Evolutionary conservation across 805 yeast genomes (phyloP), one percentile per base, ranked within the genome.

Genomic region (Scheffersomyces coipomensis): DNA sequence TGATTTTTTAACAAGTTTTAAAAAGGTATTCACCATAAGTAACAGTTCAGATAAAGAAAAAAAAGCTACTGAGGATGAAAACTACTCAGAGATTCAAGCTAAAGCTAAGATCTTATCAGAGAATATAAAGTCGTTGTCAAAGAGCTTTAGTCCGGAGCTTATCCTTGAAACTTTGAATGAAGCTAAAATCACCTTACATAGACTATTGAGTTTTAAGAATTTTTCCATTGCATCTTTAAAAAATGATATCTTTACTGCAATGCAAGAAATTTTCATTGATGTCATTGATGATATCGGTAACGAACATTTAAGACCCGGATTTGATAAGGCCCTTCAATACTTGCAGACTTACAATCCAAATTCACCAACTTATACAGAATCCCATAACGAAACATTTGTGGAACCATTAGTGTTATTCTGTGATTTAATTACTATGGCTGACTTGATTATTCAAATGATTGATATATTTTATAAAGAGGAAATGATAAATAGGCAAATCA

Each of bases 361-460:
- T 19, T 62, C 64, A 17, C 30, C 60, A 13, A 55, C 62, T 5
- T 45, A 62, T 27, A 59, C 66, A 23, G 64, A 64, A 5, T 27
- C 35, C 12, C 43, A 43, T 26, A 37, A 51, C 17, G 62, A 55
- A 18, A 54, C 65, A 18, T 70, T 75, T 6, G 83, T 86, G n/a
- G 95, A 85, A 46, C 98, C 98, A 0, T 69, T 91, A 38, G 84
- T 84, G 0, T 79, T 86, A 33, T 91, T 93, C 51, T 85, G 95
- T 13, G 97, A 91, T 56, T 73, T 93, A 40, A 93, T 93, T 25
- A 93, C 90, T 51, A 82, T 88, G 43, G 97, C 97, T 4, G 99
- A 91, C 59, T 68, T 91, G 41, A 87, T 93, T 17, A 83, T 88
- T 52, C 97, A 91, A 57, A 88, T 91, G 95, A 66, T 90, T 32